Evolutionary conservation across 139 green algal species (phyloP).

Genomic region (Desmodesmus armatus): DNA sequence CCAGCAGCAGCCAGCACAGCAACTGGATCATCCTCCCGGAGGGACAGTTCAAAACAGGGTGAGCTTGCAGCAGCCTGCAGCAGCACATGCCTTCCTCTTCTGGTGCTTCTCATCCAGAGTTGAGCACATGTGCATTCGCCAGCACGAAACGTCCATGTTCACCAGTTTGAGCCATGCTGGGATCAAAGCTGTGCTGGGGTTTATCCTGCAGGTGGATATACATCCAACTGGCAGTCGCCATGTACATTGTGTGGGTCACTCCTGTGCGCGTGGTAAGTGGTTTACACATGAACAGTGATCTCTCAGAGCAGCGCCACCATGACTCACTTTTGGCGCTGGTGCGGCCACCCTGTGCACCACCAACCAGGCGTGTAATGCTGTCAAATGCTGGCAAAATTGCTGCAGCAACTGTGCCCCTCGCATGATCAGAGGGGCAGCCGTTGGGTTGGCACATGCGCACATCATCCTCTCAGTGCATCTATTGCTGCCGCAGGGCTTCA

Average conservation of each 20-base stretch:
- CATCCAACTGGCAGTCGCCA: constrained; percentile 57
- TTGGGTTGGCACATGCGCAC: no score
- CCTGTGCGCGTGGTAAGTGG: constrained; percentile 63
- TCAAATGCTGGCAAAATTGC: neutral
- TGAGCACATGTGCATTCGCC: neutral
- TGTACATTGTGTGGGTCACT: constrained; percentile 75
- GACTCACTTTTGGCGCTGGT: no score
- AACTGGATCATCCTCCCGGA: neutral
- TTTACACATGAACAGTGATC: no score
- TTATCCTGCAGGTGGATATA: constrained; percentile 45
- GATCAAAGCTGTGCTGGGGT: constrained; percentile 23
- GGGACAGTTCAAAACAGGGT: no score
- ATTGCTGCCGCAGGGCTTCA: constrained; percentile 64
- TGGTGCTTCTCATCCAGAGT: neutral
- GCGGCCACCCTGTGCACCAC: no score
- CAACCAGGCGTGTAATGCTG: neutral
- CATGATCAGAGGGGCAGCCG: neutral
- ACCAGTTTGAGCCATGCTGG: neutral
- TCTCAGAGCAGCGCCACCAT: neutral
- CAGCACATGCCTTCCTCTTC: neutral
- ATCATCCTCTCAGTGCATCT: no score
- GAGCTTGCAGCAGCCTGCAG: no score
- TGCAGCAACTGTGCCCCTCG: neutral
- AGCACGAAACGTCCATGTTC: neutral
- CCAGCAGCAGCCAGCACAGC: neutral